Base-by-base conservation (phyloP, 164 flowering plant species). In the Brasenia schreberi region DNA sequence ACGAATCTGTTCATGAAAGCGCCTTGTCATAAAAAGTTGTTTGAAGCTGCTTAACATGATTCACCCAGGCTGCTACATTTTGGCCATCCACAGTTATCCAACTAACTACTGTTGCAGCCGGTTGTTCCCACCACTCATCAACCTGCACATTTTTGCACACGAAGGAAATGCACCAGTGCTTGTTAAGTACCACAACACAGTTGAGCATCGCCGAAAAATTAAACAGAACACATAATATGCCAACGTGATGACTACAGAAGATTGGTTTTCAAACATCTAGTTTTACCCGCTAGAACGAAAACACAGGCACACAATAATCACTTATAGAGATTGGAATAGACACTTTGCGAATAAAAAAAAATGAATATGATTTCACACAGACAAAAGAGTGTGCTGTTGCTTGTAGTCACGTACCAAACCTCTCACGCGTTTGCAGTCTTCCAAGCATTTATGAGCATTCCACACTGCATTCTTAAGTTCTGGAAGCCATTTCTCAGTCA, bases 111-210 rank as follows among this genome's bases (percentile, higher is more conserved):
- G 88, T 86, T 18, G 97, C 82, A 39, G 97, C 99, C 4, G 97
- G 99, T 73, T 92, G 99, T 78, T 95, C 97, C 97, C 97, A 95
- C 97, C 99, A 95, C 73, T 95, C 97, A 53, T 88, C 97, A 67
- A 95, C 89, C 99, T 92, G 82, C 65, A 70, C 16, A 59, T 11
- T 10, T 61, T 10, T 49, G 56, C 10, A 49, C 56, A 49, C 9
- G 56, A 49, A 49, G 4, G 39, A 33, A 33, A 33, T 33, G 39
- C 39, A 33, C 39, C 39, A 33, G 39, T 33, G 39, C 39, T 33
- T 33, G 39, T 33, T 33, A 33, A 33, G 39, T 33, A 33, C 39
- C 39, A 33, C 39, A 33, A 33, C 3, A 33, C 39, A 33, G 39
- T 33, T 33, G 39, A 33, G 39, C 39, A 1, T 33, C 4, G 39